phyloP scores from a whole-genome alignment of 148 eudicot species.

The Gaultheria prostrata region DNA sequence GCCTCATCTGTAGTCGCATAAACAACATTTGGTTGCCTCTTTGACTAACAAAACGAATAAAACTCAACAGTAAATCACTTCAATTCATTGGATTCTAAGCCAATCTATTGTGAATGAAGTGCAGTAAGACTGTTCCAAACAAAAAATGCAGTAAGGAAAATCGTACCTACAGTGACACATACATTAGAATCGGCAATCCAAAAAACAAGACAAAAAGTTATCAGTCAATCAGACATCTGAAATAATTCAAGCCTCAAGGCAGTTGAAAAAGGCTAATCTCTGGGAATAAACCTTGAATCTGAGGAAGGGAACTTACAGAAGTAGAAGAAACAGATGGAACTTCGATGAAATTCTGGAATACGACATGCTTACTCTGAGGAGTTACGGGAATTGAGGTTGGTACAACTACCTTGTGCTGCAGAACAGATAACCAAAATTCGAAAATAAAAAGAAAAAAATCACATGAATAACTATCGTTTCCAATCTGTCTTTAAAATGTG shows the following conservation, averaged over 20 bases:
- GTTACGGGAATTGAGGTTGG: constrained; percentile 33
- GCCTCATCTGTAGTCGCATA: neutral
- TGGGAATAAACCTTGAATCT: neutral
- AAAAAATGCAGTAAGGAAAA: neutral
- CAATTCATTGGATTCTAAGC: neutral
- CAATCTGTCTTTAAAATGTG: neutral
- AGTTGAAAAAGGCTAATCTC: neutral
- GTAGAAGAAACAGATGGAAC: constrained; percentile 32
- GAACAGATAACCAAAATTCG: neutral
- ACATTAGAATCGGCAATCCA: neutral
- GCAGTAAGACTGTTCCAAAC: neutral
- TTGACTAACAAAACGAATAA: neutral
- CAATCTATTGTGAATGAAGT: constrained; percentile 1
- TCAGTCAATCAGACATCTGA: neutral
- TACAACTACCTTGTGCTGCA: constrained; percentile 35
- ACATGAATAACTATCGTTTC: neutral
- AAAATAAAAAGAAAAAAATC: neutral
- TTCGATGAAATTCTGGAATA: constrained; percentile 28
- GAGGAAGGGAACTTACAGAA: constrained; percentile 38
- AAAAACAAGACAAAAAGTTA: neutral
- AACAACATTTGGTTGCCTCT: neutral
- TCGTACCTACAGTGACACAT: neutral
- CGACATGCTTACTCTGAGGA: constrained; percentile 32
- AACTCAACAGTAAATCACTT: neutral
- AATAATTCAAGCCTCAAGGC: constrained; percentile 7